phyloP scores from a whole-genome alignment of 306 rosid species.

The Potentilla sterilis region DNA sequence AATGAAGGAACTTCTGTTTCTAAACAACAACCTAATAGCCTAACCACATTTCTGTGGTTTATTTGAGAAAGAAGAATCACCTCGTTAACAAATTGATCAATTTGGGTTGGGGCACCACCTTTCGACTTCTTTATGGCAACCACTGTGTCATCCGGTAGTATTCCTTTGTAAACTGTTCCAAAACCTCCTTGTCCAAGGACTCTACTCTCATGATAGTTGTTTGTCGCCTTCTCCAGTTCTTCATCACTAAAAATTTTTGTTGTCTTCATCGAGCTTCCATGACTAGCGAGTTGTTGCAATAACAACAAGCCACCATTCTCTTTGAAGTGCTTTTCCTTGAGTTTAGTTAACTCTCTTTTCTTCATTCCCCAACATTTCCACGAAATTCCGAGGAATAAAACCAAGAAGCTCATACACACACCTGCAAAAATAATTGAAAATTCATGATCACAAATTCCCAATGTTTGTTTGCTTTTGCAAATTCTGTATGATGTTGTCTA shows the following conservation, averaged over 20 bases:
- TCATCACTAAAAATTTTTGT: background rate
- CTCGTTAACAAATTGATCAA: constrained; percentile 12
- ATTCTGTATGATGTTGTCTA: too few relatives aligned
- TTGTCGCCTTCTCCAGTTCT: constrained; percentile 5
- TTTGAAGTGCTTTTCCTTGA: background rate
- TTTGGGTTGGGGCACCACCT: background rate
- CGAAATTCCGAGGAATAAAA: background rate
- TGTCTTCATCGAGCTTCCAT: background rate
- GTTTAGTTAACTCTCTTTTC: background rate
- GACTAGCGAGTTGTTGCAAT: background rate
- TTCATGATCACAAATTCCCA: too few relatives aligned
- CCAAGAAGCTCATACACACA: background rate
- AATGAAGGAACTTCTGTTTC: background rate
- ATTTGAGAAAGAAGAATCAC: constrained; percentile 5
- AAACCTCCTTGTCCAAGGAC: constrained; percentile 17
- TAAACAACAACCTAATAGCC: constrained; percentile 15
- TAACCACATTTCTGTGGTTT: constrained; percentile 15
- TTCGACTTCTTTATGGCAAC: constrained; percentile 15
- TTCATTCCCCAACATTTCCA: background rate
- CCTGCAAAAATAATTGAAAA: background rate
- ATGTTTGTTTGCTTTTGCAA: too few relatives aligned
- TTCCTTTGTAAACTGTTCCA: constrained; percentile 13
- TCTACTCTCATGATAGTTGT: background rate
- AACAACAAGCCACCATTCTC: background rate
- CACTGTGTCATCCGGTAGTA: background rate